Base-by-base conservation (phyloP, 495 filamentous ascomycete genomes). In the Talaromyces stipitatus region DNA sequence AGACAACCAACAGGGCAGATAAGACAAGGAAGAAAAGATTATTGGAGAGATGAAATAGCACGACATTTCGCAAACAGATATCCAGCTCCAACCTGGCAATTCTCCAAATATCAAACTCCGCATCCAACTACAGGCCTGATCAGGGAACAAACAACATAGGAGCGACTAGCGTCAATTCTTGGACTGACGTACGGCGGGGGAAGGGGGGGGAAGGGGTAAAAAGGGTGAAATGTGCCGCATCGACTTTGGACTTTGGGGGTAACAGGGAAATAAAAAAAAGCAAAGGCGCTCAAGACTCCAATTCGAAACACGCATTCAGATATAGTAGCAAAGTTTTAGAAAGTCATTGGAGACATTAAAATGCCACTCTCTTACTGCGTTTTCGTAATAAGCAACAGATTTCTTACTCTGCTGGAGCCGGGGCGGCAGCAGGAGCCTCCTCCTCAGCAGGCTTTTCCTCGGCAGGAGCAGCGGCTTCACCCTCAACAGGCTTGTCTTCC, bases 401-500 rank as follows among this genome's bases (percentile, higher is more conserved):
- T 30, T 30, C n/a, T 12, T 27, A 55, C 54, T 55, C 54, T 18
- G 54, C n/a, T 26, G 54, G 36, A 26, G 54, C 54, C 7, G 54
- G 36, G 58, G 76, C 71, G 59, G 72, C 71, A 50, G 70, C 67
- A 36, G 75, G 66, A 71, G 75, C 76, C 55, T 70, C 41, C 59
- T 75, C 72, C 63, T 76, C 76, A 48, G 62, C 55, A 24, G 66
- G 53, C 69, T 75, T 74, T 55, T 77, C 75, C 63, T 77, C 72
- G 18, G 69, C 62, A 58, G 74, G 65, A 29, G 72, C 68, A 50
- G 64, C 82, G 36, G 82, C 73, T 66, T 86, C 81, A 54, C 79
- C 77, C 58, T 83, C 78, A 59, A 84, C 72, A 64, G 83, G 80
- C 62, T 88, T 86, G 57, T 86, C 78, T 70, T 88, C 81, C 69